These are phyloP conservation scores for Pholiota molesta DNA, from an alignment of 768 basidiomycete species.

Conservation along the genomic window DNA sequence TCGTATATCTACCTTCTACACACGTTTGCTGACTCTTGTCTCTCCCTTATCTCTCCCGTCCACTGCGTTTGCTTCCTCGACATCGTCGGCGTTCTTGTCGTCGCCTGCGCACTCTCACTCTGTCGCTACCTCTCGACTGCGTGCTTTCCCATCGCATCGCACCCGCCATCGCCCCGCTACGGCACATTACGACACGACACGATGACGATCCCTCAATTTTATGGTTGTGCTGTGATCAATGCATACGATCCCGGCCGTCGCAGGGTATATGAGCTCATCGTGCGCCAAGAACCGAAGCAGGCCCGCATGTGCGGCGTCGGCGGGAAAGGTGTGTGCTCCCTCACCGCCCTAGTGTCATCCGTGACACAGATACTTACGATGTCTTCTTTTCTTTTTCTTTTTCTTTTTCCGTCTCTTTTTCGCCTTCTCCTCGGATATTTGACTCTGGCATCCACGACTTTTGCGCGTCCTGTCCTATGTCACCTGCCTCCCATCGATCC, in stretches of 20 bases:
- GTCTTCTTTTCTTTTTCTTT: too few relatives aligned
- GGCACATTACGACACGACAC: not conserved
- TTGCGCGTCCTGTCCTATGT: too few relatives aligned
- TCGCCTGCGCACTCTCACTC: not conserved
- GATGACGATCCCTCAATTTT: constrained; percentile 28
- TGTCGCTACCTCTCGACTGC: not conserved
- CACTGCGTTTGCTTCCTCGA: not conserved
- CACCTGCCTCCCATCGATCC: too few relatives aligned
- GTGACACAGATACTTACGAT: too few relatives aligned
- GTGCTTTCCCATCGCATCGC: not conserved
- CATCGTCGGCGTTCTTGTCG: not conserved
- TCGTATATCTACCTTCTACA: constrained; percentile 1
- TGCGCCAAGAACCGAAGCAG: constrained; percentile 92
- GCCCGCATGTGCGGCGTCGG: constrained; percentile 90
- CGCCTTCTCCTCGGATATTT: too few relatives aligned
- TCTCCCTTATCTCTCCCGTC: not conserved
- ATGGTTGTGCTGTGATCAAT: constrained; percentile 23
- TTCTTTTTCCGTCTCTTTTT: too few relatives aligned
- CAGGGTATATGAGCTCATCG: constrained; percentile 84
- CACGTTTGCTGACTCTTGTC: constrained; percentile 2
- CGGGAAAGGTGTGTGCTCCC: constrained; percentile 56
- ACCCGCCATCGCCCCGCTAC: constrained; percentile 7
- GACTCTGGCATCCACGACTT: too few relatives aligned
- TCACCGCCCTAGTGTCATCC: too few relatives aligned
- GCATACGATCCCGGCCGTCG: constrained; percentile 22